Conservation (phyloP, 1,284 basidiomycete species). For the Ustilago tritici region DNA sequence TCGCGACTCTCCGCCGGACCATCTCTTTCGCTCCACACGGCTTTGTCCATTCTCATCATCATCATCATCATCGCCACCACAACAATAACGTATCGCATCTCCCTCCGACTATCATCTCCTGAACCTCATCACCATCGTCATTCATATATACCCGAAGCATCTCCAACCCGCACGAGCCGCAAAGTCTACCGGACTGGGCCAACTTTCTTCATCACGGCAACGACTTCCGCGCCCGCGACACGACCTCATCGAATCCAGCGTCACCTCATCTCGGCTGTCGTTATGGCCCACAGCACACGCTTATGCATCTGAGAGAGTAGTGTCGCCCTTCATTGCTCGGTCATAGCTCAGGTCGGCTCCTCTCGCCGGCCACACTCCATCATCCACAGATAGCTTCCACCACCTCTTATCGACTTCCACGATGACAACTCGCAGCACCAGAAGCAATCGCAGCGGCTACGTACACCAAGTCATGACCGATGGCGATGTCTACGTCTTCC, state of each 20-base stretch:
- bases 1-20: conserved; percentile 10
- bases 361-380: background rate
- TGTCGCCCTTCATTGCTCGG: background rate
- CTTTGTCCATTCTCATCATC: background rate
- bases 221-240: background rate
- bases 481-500: conserved; percentile 66
- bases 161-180: background rate
- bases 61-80: background rate
- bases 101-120: background rate
- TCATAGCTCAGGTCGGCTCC: background rate
- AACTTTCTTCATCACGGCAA: background rate
- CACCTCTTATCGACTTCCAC: background rate
- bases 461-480: conserved; percentile 57
- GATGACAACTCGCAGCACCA: conserved; percentile 61
- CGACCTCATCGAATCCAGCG: background rate
- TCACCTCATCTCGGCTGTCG: conserved; percentile 2
- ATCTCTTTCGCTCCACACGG: background rate
- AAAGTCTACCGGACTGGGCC: background rate
- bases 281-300: background rate
- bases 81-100: background rate
- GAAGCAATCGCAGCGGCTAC: conserved; percentile 43
- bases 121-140: background rate
- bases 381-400: background rate
- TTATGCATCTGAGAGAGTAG: background rate
- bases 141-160: background rate